Percentiles rank a stretch among this genome's conserved stretches.
Evolutionary conservation across 768 basidiomycete genomes (phyloP).

Genomic region (Pisolithus tinctorius): DNA sequence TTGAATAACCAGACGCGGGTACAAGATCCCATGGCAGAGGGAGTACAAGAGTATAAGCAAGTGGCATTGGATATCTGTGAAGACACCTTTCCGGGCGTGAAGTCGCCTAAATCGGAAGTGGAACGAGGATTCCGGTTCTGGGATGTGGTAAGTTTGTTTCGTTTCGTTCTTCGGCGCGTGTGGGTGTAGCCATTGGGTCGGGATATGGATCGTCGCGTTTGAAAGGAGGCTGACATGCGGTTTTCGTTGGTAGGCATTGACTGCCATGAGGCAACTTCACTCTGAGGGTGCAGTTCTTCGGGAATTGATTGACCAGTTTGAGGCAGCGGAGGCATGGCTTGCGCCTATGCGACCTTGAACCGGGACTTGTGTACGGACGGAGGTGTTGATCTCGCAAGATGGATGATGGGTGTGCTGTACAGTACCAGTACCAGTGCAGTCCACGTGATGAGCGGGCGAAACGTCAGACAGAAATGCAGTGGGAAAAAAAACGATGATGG

Average conservation of each 20-base stretch:
- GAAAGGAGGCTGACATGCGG: slow-evolving; percentile 21
- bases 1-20: slow-evolving; percentile 76
- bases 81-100: slow-evolving; percentile 91
- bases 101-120: slow-evolving; percentile 79
- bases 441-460: background rate
- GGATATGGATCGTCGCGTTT: background rate
- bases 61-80: slow-evolving; percentile 90
- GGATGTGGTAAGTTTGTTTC: slow-evolving; percentile 73
- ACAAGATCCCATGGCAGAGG: slow-evolving; percentile 68
- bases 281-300: slow-evolving; percentile 73
- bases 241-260: slow-evolving; percentile 52
- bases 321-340: slow-evolving; percentile 91
- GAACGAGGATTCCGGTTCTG: slow-evolving; percentile 98
- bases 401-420: too few species aligned
- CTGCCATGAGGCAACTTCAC: slow-evolving; percentile 85
- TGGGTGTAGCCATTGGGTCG: background rate
- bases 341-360: slow-evolving; percentile 81
- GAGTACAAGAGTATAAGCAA: slow-evolving; percentile 75
- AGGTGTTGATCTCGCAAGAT: too few species aligned
- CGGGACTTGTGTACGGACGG: background rate
- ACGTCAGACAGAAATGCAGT: background rate
- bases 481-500: background rate
- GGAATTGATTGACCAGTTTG: slow-evolving; percentile 93
- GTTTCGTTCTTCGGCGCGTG: slow-evolving; percentile 1
- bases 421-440: too few species aligned